Base-by-base conservation (phyloP, 2,329 filamentous ascomycete genomes). In the Xylariales sp. region DNA sequence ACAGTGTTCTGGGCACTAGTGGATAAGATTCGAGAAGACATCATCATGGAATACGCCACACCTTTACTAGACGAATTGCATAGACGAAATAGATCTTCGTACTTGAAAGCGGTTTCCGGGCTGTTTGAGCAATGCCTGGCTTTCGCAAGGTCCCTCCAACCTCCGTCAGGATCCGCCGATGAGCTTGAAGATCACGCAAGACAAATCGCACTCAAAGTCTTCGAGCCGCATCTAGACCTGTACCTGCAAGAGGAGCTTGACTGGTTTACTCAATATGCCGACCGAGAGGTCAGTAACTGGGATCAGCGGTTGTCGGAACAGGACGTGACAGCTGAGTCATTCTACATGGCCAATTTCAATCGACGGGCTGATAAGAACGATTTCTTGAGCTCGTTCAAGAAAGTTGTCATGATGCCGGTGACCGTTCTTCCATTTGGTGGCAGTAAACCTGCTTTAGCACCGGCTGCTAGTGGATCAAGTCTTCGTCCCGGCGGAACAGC, bases 351-450 rank as follows among this genome's bases (percentile, higher is more conserved):
- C 18, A 96, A 89, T 59, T 81, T 97, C 57, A 96, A 91, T 58
- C 79, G 93, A 19, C 89, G 95, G 60, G 93, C 89, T 1, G 93
- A 94, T 49, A 98, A 98, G 66, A 88, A 89, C 51, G 93, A 98
- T 60, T 98, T 98, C 55, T 61, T 98, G 46, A 93, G 84, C 33
- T 95, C 90, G 0, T 98, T 98, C 72, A 96, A 89, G 59, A 97
- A 97, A 63, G 93, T 98, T 7, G 87, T 98, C 50, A 96, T 98
- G 90, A 94, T 95, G 82, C 93, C 93, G 2, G 91, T 98, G 36
- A 95, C 88, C 39, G 91, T 89, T 7, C 70, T 97, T 4, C 87
- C 88, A 2, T 87, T 80, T 56, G 73, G 66, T 46, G 64, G 62
- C 25, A 59, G 55, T 35, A 73, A 68, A 40, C 57, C 68, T 1